Evolutionary conservation across 2,329 filamentous ascomycete genomes (phyloP), one percentile per base, ranked within the genome.

Genomic region (Hymenoscyphus infarciens): DNA sequence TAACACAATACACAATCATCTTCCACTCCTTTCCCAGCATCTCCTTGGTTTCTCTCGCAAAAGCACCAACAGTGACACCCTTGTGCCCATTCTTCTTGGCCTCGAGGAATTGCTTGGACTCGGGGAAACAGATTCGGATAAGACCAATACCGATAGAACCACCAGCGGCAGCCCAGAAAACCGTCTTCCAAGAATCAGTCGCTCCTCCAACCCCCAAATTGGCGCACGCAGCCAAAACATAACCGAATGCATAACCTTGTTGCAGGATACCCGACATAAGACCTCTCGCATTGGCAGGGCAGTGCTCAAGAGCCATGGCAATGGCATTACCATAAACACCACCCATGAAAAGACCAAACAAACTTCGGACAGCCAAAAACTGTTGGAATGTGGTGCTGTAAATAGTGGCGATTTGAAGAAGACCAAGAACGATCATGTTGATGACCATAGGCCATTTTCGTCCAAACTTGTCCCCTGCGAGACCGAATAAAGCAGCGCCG

Each of bases 361-460:
- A 77, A 61, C 86, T 85, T 39, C 90, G 82, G 2, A 90, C 89
- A 15, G 87, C 89, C 31, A 93, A 78, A 72, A 93, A 93, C 19
- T 70, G 62, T n/a, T 66, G 57, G 57, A 67, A 71, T 7, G 66
- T 70, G 13, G 63, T 57, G 58, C 63, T 61, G 59, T 67, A 71
- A 15, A 67, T 67, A 6, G 70, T 70, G 6, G 63, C 67, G 70
- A 92, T 80, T 74, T 93, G 88, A 11, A 93, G 79, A 3, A 87
- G 74, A 90, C 82, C 0, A 86, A 89, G 74, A 52, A 92, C 77
- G 63, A 92, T 79, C 85, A 93, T 90, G 79, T 94, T 94, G 70
- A 85, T 69, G 8, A 93, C 87, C 87, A 93, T 91, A 54, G 90
- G 90, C 87, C 89, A 91, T 77, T 92, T 93, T 61, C 90, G 84